Percentiles rank a stretch among this genome's conserved stretches.
phyloP scores from a whole-genome alignment of 257 asterid genomes.

The Solanum rostratum region DNA sequence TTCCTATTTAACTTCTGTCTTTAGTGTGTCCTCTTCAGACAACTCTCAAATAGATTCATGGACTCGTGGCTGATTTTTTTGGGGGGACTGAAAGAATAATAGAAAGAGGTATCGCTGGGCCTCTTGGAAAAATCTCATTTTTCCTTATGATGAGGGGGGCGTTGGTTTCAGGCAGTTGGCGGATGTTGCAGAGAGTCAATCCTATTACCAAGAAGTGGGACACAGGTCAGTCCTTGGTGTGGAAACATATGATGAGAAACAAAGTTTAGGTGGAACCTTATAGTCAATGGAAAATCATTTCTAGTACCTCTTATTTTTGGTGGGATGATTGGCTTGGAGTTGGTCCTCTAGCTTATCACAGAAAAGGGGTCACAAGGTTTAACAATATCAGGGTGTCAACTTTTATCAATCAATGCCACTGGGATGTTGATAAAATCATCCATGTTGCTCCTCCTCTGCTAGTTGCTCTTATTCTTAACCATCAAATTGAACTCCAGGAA shows the following conservation, averaged over 20 bases:
- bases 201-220: not conserved
- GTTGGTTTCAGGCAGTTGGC: rapidly evolving
- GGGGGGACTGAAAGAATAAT: not conserved
- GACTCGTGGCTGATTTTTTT: too few relatives aligned
- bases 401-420: too few relatives aligned
- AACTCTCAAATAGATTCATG: not conserved
- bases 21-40: rapidly evolving
- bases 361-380: rapidly evolving
- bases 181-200: not conserved
- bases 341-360: rapidly evolving
- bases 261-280: rapidly evolving
- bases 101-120: not conserved
- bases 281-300: not conserved
- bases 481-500: too few relatives aligned
- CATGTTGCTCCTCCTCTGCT: too few relatives aligned
- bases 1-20: too few relatives aligned
- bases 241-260: not conserved
- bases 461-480: too few relatives aligned
- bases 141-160: rapidly evolving
- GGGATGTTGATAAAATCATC: too few relatives aligned
- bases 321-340: not conserved
- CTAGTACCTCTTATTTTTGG: rapidly evolving
- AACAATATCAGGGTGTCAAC: too few relatives aligned
- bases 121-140: not conserved
- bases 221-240: rapidly evolving